phyloP scores from a whole-genome alignment of 208 protist genomes.

The Trypanosoma cruzi region DNA sequence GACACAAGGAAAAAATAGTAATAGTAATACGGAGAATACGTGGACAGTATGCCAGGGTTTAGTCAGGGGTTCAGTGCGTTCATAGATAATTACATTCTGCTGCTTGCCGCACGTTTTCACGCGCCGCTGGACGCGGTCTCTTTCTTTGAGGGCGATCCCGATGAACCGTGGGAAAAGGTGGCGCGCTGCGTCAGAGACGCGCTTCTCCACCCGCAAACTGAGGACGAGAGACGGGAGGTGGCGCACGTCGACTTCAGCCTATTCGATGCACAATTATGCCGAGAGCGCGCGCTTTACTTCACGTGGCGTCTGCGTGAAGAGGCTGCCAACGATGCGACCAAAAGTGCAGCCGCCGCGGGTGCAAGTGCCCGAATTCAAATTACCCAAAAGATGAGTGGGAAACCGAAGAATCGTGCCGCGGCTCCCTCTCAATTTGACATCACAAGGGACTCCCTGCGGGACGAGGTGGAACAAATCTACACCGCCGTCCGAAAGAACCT shows the following conservation, averaged over 20 bases:
- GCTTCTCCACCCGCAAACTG: conserved; percentile 48
- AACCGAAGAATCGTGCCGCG: background rate
- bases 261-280: conserved; percentile 66
- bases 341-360: background rate
- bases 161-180: conserved; percentile 58
- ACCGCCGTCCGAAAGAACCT: conserved; percentile 48
- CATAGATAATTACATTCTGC: conserved; percentile 86
- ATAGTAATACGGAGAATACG: background rate
- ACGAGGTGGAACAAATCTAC: conserved; percentile 51
- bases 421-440: conserved; percentile 51
- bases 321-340: background rate
- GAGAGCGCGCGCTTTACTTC: conserved; percentile 62
- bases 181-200: conserved; percentile 51
- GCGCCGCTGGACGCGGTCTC: conserved; percentile 40
- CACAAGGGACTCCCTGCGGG: conserved; percentile 52
- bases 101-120: conserved; percentile 78
- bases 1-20: background rate
- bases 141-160: background rate
- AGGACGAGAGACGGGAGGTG: conserved; percentile 49
- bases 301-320: conserved; percentile 46
- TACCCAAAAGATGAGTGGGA: background rate
- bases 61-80: conserved; percentile 58
- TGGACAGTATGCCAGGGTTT: conserved; percentile 9
- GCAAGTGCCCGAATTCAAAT: background rate
- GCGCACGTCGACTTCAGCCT: conserved; percentile 49